These are phyloP conservation scores for Dothistroma pini DNA, from an alignment of 2,329 filamentous ascomycete species.

Conservation along the genomic window DNA sequence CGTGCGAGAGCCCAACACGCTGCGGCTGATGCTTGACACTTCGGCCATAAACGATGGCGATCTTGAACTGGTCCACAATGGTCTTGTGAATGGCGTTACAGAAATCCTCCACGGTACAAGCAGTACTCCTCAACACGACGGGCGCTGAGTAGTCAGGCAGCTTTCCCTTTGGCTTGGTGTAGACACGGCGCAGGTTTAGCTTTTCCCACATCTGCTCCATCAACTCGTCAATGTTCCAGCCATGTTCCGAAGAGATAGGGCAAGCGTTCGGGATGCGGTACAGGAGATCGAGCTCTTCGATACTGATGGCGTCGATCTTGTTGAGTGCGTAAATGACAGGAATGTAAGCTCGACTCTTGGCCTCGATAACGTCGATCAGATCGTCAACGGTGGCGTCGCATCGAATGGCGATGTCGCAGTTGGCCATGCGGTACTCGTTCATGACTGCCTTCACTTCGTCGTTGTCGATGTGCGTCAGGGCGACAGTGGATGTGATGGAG, in stretches of 20 bases:
- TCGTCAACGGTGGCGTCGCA: conserved; percentile 98
- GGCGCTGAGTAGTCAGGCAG: conserved; percentile 88
- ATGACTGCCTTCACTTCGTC: conserved; percentile 98
- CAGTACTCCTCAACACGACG: conserved; percentile 78
- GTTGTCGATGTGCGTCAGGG: conserved; percentile 84
- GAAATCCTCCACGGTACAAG: conserved; percentile 94
- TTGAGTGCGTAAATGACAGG: conserved; percentile 99
- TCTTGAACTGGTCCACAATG: conserved; percentile 93
- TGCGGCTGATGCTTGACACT: conserved; percentile 99
- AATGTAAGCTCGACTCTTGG: conserved; percentile 91
- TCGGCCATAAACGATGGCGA: conserved; percentile 93
- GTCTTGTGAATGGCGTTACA: conserved; percentile 97
- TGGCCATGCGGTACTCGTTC: conserved; percentile 94
- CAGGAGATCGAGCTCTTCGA: conserved; percentile 92
- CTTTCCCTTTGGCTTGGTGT: conserved; percentile 97
- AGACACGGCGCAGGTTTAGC: conserved; percentile 83
- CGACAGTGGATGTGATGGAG: conserved; percentile 91
- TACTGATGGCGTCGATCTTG: conserved; percentile 98
- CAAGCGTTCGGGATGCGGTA: conserved; percentile 97
- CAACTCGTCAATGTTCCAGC: conserved; percentile 97
- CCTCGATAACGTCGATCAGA: conserved; percentile 91
- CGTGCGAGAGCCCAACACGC: conserved; percentile 83
- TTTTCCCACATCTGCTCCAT: conserved; percentile 99
- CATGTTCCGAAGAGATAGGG: conserved; percentile 89
- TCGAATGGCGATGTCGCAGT: conserved; percentile 93